Conservation (phyloP, 805 yeast species). For the Alloascoidea africana region DNA sequence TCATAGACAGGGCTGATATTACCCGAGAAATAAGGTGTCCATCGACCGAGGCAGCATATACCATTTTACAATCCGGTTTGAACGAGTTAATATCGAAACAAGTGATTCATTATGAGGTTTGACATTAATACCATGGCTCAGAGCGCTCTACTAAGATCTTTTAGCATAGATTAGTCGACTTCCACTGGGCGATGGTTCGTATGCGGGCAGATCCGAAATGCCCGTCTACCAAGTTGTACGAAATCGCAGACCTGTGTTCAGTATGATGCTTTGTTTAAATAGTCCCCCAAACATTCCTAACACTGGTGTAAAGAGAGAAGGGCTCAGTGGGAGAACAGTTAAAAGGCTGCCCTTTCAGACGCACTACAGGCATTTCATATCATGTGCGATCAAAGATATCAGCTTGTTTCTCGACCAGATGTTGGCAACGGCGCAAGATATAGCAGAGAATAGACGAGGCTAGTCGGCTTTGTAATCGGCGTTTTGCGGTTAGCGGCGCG, state of each 20-base stretch:
- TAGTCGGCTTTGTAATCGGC: too few species aligned
- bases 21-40: slow-evolving; percentile 22
- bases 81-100: slow-evolving; percentile 10
- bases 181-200: neutral
- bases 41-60: slow-evolving; percentile 13
- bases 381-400: neutral
- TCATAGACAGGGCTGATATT: slow-evolving; percentile 27
- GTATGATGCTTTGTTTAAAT: neutral
- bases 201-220: neutral
- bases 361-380: neutral
- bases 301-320: neutral
- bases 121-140: too few species aligned
- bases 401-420: too few species aligned
- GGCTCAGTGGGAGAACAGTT: neutral
- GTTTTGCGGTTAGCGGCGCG: too few species aligned
- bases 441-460: too few species aligned
- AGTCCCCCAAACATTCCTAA: neutral
- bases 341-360: neutral
- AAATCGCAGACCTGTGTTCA: neutral
- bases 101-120: neutral
- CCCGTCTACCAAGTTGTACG: neutral
- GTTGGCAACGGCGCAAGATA: too few species aligned
- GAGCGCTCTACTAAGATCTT: too few species aligned
- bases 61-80: slow-evolving; percentile 17
- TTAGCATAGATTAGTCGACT: too few species aligned